Base-by-base conservation (phyloP, 345 rosid species). In the Syzygium aqueum region DNA sequence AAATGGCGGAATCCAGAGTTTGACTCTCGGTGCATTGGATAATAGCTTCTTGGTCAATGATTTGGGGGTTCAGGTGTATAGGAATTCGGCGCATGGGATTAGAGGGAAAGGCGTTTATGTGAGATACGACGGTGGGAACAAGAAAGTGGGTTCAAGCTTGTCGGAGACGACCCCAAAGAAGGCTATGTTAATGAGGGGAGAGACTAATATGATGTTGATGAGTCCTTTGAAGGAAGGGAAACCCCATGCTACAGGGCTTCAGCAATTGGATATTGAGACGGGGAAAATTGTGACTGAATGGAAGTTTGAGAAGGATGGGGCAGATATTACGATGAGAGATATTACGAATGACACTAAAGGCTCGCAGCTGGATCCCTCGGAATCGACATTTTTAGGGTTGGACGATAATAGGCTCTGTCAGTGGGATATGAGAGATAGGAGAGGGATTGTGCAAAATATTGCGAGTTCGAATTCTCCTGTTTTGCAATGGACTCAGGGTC, bases 161-260 rank as follows among this genome's bases (percentile, higher is more conserved):
- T 88, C 87, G 50, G 87, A 91, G 56, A 90, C 93, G 1, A 94
- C 98, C 6, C 97, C 97, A 2, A 94, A 94, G 87, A 97, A 97
- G 94, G 96, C 95, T 4, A 91, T 97, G 93, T 87, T 97, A 63
- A 97, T 97, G 99, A 94, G 97, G 87, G 99, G 94, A 4, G 98
- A 97, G 93, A 97, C 98, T 2, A 97, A 95, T 89, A 95, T 96
- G 98, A 96, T 97, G 99, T 92, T 97, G 77, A 96, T 95, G 97
- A 96, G 98, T 91, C 99, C 99, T 1, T 89, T 93, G 80, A 93
- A 92, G 65, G 95, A 92, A 85, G 98, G 97, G 88, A 94, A 92
- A 84, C 96, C 97, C 17, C 92, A 95, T 16, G 87, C 98, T 4
- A 86, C 92, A 2, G 98, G 96, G 88, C 89, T 97, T 87, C 92